Evolutionary conservation across 805 yeast species (phyloP).

Genomic region (Nakazawaea ambrosiae): DNA sequence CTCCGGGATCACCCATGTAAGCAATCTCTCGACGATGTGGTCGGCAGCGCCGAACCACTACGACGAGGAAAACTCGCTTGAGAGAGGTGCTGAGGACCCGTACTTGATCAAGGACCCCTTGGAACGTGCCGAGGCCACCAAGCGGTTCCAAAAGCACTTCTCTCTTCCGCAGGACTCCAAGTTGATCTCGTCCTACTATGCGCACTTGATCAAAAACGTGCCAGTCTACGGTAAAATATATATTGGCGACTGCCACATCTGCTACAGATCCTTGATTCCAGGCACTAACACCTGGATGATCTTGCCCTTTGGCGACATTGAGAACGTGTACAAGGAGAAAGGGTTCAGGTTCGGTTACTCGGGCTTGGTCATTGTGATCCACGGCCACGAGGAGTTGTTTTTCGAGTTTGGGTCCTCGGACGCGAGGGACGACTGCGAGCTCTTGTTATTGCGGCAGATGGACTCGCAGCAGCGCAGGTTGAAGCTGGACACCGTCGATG

Average conservation of each 20-base stretch:
- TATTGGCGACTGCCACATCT: conserved; percentile 59
- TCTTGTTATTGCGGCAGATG: conserved; percentile 41
- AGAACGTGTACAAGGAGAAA: conserved; percentile 57
- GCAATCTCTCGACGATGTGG: conserved; percentile 33
- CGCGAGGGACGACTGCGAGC: conserved; percentile 69
- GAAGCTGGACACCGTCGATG: background rate
- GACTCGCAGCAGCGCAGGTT: conserved; percentile 22
- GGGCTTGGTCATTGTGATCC: conserved; percentile 62
- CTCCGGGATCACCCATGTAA: conserved; percentile 6
- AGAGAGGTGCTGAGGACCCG: conserved; percentile 38
- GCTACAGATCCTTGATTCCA: conserved; percentile 75
- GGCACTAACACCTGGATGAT: conserved; percentile 78
- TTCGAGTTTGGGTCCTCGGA: conserved; percentile 65
- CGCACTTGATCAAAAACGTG: conserved; percentile 59
- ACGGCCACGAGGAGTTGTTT: conserved; percentile 70
- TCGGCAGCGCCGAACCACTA: conserved; percentile 58
- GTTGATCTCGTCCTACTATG: conserved; percentile 62
- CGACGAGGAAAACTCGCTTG: conserved; percentile 29
- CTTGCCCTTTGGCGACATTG: conserved; percentile 69
- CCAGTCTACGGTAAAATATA: conserved; percentile 84
- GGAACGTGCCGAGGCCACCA: conserved; percentile 39
- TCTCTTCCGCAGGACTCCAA: conserved; percentile 45
- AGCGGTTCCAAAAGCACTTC: conserved; percentile 60
- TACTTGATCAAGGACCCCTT: conserved; percentile 37
- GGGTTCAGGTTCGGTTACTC: conserved; percentile 66